These are phyloP conservation scores for Echium plantagineum DNA, from an alignment of 257 asterid species.

Conservation along the genomic window DNA sequence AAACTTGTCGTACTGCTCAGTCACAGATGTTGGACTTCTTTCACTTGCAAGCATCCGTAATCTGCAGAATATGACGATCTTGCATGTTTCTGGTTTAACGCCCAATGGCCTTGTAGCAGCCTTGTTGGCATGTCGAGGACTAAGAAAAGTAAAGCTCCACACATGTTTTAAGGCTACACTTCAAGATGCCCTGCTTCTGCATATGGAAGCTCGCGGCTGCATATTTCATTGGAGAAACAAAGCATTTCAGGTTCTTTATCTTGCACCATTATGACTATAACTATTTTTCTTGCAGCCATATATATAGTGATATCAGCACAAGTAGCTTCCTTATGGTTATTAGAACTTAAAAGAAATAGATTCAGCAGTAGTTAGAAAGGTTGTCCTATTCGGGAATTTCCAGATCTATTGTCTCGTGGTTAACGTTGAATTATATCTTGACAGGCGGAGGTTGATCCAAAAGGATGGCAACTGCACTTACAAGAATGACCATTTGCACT, in stretches of 20 bases:
- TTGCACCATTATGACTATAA: not conserved
- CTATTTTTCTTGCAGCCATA: no score
- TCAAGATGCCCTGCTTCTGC: conserved; percentile 8
- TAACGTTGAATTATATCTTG: no score
- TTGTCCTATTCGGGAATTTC: no score
- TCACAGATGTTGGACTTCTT: conserved; percentile 22
- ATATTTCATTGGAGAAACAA: conserved; percentile 29
- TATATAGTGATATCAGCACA: no score
- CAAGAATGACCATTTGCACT: no score
- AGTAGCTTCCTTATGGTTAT: no score
- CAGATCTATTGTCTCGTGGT: no score
- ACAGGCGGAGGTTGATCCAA: no score
- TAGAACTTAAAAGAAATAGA: no score
- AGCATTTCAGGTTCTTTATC: conserved; percentile 8
- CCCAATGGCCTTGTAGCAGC: conserved; percentile 21
- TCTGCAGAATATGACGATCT: conserved; percentile 19
- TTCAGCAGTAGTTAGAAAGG: no score
- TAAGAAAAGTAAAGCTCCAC: conserved; percentile 22
- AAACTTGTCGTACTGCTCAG: conserved; percentile 21
- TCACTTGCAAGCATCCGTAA: conserved; percentile 19
- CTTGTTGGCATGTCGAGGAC: conserved; percentile 19
- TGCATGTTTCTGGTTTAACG: conserved; percentile 19
- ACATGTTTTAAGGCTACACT: conserved; percentile 13
- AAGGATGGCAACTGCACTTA: no score
- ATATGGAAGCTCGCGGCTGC: conserved; percentile 22